Evolutionary conservation across 257 asterid species (phyloP).

Genomic region (Nemophila menziesii): DNA sequence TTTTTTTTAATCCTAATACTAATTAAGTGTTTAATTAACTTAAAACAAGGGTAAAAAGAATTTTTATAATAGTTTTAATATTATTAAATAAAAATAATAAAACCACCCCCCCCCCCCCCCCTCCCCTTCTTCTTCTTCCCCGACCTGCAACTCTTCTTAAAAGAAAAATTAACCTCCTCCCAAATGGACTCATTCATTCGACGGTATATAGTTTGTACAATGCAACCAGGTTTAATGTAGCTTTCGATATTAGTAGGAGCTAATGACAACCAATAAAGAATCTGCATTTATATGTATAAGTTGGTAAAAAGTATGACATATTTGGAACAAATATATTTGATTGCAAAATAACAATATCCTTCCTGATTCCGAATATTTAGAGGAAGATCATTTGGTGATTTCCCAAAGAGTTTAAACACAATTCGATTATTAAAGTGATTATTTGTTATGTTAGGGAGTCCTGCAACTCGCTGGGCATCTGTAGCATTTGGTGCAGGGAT

Average conservation of each 20-base stretch:
- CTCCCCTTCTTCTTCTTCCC: too few relatives aligned
- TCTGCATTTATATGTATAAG: conserved; percentile 34
- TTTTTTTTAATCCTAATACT: too few relatives aligned
- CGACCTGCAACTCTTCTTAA: too few relatives aligned
- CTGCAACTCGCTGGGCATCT: conserved; percentile 83
- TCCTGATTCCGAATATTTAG: conserved; percentile 71
- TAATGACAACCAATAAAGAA: conserved; percentile 83
- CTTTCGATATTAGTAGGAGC: conserved; percentile 92
- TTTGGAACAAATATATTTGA: too few relatives aligned
- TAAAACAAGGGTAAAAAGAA: too few relatives aligned
- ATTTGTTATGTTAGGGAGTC: conserved; percentile 47
- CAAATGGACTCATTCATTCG: conserved; percentile 67
- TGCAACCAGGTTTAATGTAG: conserved; percentile 91
- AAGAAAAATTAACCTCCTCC: conserved; percentile 52
- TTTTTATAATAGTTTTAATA: too few relatives aligned
- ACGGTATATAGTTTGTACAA: conserved; percentile 61
- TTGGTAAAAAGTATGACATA: conserved; percentile 4
- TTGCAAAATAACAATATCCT: conserved; percentile 9
- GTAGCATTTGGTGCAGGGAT: conserved; percentile 79
- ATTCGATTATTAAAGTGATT: too few relatives aligned
- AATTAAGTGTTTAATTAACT: too few relatives aligned
- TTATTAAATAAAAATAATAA: too few relatives aligned
- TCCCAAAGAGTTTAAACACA: conserved; percentile 78
- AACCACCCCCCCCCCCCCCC: too few relatives aligned
- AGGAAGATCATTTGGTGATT: conserved; percentile 72